Base-by-base conservation (phyloP, 805 yeast species). In the Tetrapisispora arboricola region DNA sequence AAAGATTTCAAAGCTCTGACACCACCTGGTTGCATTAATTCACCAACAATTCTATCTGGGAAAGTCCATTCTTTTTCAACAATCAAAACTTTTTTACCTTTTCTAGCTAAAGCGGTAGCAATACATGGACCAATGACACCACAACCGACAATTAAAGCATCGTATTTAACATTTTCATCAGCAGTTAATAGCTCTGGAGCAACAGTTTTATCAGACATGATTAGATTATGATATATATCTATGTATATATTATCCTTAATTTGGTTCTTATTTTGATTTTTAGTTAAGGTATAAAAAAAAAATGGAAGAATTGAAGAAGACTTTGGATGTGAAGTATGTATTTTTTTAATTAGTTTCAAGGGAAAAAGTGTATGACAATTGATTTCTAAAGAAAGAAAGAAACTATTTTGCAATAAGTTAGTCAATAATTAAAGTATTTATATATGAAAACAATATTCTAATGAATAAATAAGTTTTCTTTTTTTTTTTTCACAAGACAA, bases 41-140 rank as follows among this genome's bases (percentile, higher is more conserved):
- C 99, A 31, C 99, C 99, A 25, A 92, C 97, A 43, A 92, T 92
- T 50, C 99, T 72, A 61, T 92, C 96, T 2, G 98, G 98, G 60
- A 77, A 82, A 17, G 75, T 61, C 85, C 96, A 84, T 57, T 86
- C 96, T 47, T 96, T 73, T 58, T 92, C 99, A 15, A 82, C 68
- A 12, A 70, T 61, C 11, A 78, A 59, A 7, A 92, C 96, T 39
- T 72, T 71, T 49, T 95, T 72, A 25, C 97, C 97, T 55, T 84
- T 94, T 51, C 90, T 73, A 1, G 95, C 97, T 41, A 92, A 65
- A 3, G 84, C 87, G 1, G 87, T 82, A 33, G 96, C 96, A 16
- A 90, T 71, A 42, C 90, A 80, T 2, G 98, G 96, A 1, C 99
- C 98, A 19, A 86, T 80, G 17, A 90, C 95, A 42, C 98, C 98